Base-by-base conservation (phyloP, 805 yeast species). In the Maudiozyma bulderi region DNA sequence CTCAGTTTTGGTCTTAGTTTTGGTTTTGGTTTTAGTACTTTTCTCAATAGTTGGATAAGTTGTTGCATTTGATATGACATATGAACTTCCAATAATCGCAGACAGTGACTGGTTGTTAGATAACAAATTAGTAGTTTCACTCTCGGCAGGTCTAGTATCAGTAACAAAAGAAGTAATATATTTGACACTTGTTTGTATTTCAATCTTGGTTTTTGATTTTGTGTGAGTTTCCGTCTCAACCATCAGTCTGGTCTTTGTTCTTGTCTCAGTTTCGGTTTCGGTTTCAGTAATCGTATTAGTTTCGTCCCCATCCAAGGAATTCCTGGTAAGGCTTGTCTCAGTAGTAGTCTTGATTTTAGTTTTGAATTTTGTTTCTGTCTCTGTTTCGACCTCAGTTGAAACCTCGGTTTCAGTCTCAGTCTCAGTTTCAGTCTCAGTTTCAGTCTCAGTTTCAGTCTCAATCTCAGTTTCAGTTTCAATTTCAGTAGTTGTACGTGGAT, bases 1-100 rank as follows among this genome's bases (percentile, higher is more conserved):
- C 37, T 62, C 62, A 30, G 49, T 47, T 44, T 61, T 64, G 5
- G 66, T 59, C 15, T 52, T 48, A 1, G n/a, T n/a, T n/a, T n/a
- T 20, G 26, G 26, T 20, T 20, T 20, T 2, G 26, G 26, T 20
- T 20, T 3, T 20, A 20, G 26, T 20, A 4, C 26, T 20, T 20
- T 20, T 20, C 26, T 20, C 26, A 4, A 20, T 20, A 20, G 26
- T 20, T 20, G 26, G 26, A 20, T 20, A 20, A 20, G 26, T 20
- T 20, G 26, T 20, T 4, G 4, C 26, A 20, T 4, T 20, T 2
- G 26, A 20, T 4, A 20, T 20, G 26, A 3, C 4, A 20, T 20
- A 20, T 20, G 26, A 20, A 20, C 26, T 20, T 20, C 26, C 26
- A 20, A 20, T 20, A 4, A 20, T 20, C 26, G 3, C 26, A 4